Conservation (phyloP, 768 basidiomycete species). For the Rhizopogon roseolus region DNA sequence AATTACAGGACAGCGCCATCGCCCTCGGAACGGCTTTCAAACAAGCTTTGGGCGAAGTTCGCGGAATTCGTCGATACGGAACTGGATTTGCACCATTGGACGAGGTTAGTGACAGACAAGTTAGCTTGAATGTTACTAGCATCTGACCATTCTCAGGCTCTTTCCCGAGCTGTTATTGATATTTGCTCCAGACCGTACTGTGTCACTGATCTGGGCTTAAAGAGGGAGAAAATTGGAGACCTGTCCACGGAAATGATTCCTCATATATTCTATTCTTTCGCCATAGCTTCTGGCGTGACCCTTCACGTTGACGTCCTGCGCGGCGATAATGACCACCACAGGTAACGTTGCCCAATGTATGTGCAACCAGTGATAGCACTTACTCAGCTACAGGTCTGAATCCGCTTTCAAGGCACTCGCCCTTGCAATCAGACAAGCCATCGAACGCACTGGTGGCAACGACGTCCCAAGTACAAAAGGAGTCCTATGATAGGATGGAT, state of each 20-base stretch:
- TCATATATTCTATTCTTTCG: conserved; percentile 96
- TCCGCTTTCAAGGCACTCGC: conserved; percentile 98
- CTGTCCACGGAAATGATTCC: conserved; percentile 98
- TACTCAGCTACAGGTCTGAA: conserved; percentile 63
- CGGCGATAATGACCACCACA: conserved; percentile 97
- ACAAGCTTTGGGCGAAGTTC: conserved; percentile 88
- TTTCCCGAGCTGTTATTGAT: conserved; percentile 94
- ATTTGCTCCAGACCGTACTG: conserved; percentile 98
- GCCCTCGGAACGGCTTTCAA: conserved; percentile 91
- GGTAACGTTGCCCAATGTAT: conserved; percentile 42
- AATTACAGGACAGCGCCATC: conserved; percentile 80
- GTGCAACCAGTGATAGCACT: neutral
- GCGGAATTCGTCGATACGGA: conserved; percentile 92
- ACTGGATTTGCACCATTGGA: conserved; percentile 96
- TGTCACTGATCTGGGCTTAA: conserved; percentile 83
- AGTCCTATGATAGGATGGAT: conserved; percentile 48
- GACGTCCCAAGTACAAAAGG: conserved; percentile 98
- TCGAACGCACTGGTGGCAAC: conserved; percentile 79
- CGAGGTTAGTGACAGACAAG: conserved; percentile 56
- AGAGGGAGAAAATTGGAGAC: conserved; percentile 90
- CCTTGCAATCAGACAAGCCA: conserved; percentile 92
- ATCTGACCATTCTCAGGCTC: conserved; percentile 51
- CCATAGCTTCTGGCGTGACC: conserved; percentile 92
- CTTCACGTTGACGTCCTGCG: conserved; percentile 92
- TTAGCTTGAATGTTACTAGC: neutral